Evolutionary conservation across 345 rosid genomes (phyloP).

Genomic region (Corymbia maculata): DNA sequence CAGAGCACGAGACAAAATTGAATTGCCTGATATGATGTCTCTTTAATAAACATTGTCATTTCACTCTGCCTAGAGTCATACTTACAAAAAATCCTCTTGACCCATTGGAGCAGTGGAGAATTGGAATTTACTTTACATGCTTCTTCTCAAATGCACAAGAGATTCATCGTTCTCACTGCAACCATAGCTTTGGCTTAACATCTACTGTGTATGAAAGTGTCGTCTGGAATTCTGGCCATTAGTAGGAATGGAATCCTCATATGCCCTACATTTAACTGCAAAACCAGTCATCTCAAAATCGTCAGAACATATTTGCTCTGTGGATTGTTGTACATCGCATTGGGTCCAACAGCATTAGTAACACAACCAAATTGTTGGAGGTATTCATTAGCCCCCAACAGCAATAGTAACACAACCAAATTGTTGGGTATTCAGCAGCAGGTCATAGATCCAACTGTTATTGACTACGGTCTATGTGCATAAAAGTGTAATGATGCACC

Average conservation of each 20-base stretch:
- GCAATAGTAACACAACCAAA: too few species aligned
- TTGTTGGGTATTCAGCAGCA: neutral
- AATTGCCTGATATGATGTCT: neutral
- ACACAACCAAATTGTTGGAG: neutral
- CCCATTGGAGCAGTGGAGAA: neutral
- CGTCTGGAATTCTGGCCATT: constrained; percentile 33
- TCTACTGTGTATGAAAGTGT: constrained; percentile 57
- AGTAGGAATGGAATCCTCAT: constrained; percentile 9
- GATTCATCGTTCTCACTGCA: constrained; percentile 63
- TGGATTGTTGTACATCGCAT: neutral
- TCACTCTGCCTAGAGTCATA: neutral
- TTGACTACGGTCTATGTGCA: neutral
- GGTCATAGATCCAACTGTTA: neutral
- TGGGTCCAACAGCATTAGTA: neutral
- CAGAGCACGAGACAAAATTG: neutral
- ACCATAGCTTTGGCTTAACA: constrained; percentile 74
- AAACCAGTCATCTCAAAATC: neutral
- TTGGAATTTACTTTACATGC: constrained; percentile 31
- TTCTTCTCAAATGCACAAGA: constrained; percentile 50
- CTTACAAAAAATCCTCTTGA: neutral
- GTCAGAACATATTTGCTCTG: neutral
- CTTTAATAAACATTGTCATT: neutral
- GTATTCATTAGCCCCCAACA: neutral
- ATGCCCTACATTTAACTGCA: constrained; percentile 34
- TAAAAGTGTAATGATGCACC: neutral